A percentile compares a stretch with the other conserved stretches of the same genome.
Evolutionary conservation across 257 asterid species (phyloP).

Genomic region (Eustoma russellianum): DNA sequence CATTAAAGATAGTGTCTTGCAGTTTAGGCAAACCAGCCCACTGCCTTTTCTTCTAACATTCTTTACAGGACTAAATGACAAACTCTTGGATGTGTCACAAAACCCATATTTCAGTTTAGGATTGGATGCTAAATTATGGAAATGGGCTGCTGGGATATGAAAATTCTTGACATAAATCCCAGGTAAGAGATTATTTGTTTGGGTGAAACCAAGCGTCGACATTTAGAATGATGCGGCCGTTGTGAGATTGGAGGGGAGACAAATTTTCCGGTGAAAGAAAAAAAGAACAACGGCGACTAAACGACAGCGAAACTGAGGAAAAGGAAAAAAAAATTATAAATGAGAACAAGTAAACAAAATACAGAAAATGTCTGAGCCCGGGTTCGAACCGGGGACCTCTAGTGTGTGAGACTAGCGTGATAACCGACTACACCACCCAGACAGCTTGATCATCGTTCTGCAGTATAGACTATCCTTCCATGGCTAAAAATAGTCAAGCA

Average conservation of each 20-base stretch:
- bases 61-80: constrained; percentile 9
- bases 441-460: background rate
- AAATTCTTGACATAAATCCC: constrained; percentile 1
- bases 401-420: constrained; percentile 76
- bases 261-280: too few relatives aligned
- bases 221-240: constrained; percentile 16
- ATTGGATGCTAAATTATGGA: constrained; percentile 12
- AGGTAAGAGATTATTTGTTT: constrained; percentile 8
- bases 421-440: constrained; percentile 68
- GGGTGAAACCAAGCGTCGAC: constrained; percentile 16
- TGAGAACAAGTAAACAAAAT: too few relatives aligned
- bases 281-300: too few relatives aligned
- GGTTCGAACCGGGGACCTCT: constrained; percentile 82
- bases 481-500: too few relatives aligned
- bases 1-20: constrained; percentile 17
- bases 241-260: too few relatives aligned
- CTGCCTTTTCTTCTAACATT: constrained; percentile 20
- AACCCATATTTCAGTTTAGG: constrained; percentile 25
- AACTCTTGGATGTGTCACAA: constrained; percentile 29
- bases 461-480: too few relatives aligned
- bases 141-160: constrained; percentile 9
- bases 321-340: too few relatives aligned
- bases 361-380: constrained; percentile 44
- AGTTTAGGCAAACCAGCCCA: constrained; percentile 24
- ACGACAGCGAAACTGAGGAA: too few relatives aligned